Base-by-base conservation (phyloP, 306 rosid species). In the Medicago arabica region DNA sequence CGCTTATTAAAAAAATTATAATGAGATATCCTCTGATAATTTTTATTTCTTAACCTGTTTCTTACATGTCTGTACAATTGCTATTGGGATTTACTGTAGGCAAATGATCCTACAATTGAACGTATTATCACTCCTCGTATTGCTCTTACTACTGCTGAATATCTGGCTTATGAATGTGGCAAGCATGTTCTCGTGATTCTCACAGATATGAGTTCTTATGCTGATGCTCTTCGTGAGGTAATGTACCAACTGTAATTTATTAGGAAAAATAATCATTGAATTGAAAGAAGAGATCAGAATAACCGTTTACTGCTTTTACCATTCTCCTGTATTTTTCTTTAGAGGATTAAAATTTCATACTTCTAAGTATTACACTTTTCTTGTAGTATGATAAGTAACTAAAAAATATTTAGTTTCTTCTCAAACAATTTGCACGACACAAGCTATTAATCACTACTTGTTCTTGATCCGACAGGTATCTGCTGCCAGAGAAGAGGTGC, bases 221-320 rank as follows among this genome's bases (percentile, higher is more conserved):
- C 99, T 6, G 99, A 96, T 84, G 98, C 99, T 75, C 99, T 96
- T 82, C 99, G 99, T 85, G 99, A 96, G 99, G 99, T 96, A 89
- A 84, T 13, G 66, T 65, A 57, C 43, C 51, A 17, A 19, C 71
- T 66, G 60, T 59, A 51, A 60, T 50, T 70, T 71, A n/a, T 16
- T 68, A 50, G 47, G 49, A 40, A 50, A 68, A 68, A 59, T 39
- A 40, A 36, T 50, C 51, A 40, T 53, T 49, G 23, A 44, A 60
- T 41, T 36, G 50, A 73, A 67, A 68, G 54, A 19, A 46, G 40
- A 66, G 59, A 41, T 61, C 25, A 67, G 59, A 46, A 10, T 68
- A 51, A 10, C 47, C 17, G 44, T 23, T 82, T 38, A 61, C 67
- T 46, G 36, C 59, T 74, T 66, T 58, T n/a, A 44, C 17, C 71